Conservation (phyloP, 2,329 filamentous ascomycete species). For the Fusarium subtropicale region DNA sequence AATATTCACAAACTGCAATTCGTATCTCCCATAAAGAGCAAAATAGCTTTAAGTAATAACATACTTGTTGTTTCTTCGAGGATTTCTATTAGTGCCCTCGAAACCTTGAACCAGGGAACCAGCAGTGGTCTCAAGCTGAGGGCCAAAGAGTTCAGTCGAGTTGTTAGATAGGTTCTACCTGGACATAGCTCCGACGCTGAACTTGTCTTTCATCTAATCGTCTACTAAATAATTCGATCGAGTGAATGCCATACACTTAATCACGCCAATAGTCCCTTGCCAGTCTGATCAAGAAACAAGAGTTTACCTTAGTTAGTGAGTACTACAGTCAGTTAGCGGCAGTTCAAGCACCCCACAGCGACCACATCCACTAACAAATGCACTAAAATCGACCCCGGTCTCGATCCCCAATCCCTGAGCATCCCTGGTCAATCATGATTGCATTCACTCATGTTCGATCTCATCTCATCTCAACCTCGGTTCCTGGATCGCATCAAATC, state of each 20-base stretch:
- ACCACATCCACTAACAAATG: constrained; percentile 22
- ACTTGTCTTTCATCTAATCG: not conserved
- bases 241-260: not conserved
- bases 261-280: not conserved
- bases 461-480: constrained; percentile 30
- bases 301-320: not conserved
- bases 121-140: not conserved
- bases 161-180: not conserved
- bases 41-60: not conserved
- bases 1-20: not conserved
- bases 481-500: constrained; percentile 15
- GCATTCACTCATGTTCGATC: not conserved
- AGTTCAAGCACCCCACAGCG: constrained; percentile 37
- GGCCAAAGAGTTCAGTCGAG: not conserved
- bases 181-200: too few species aligned
- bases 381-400: constrained; percentile 25
- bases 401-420: constrained; percentile 26
- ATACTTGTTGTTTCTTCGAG: not conserved
- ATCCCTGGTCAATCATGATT: constrained; percentile 28
- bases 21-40: not conserved
- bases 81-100: not conserved
- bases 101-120: not conserved
- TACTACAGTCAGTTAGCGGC: not conserved
- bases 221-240: not conserved
- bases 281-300: constrained; percentile 19